Conservation (phyloP, 1,139 yeast genomes). For the Blastobotrys elegans region DNA sequence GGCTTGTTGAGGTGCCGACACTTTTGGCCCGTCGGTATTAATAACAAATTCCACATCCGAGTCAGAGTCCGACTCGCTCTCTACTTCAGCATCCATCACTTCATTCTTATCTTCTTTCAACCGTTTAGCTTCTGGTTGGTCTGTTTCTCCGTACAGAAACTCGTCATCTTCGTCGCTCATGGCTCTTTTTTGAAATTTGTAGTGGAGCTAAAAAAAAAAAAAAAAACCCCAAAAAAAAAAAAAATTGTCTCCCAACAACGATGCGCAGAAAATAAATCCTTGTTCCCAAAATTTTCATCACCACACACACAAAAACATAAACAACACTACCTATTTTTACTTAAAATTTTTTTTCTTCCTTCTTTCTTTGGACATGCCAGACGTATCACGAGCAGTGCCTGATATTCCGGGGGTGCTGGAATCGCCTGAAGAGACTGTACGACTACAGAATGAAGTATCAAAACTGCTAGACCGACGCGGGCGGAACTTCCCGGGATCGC, state of each 20-base stretch:
- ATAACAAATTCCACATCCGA: conserved; percentile 63
- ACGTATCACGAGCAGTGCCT: conserved; percentile 48
- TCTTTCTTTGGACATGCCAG: background rate
- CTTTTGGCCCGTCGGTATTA: conserved; percentile 40
- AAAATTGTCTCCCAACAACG: too few relatives aligned
- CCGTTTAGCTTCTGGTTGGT: conserved; percentile 42
- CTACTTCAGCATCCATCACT: conserved; percentile 17
- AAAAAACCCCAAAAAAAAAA: too few relatives aligned
- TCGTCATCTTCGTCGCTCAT: conserved; percentile 71
- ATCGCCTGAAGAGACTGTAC: conserved; percentile 65
- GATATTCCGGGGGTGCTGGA: conserved; percentile 78
- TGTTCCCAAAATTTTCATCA: background rate
- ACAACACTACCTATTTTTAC: background rate
- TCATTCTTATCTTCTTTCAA: conserved; percentile 22
- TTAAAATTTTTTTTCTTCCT: too few relatives aligned
- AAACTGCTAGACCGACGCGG: conserved; percentile 48
- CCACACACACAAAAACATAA: background rate
- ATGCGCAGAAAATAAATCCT: too few relatives aligned
- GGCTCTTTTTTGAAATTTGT: too few relatives aligned
- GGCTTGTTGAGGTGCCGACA: conserved; percentile 30
- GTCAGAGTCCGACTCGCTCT: conserved; percentile 28
- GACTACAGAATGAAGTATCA: conserved; percentile 64
- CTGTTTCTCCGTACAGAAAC: conserved; percentile 74
- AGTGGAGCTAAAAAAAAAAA: too few relatives aligned
- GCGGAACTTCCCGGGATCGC: conserved; percentile 73